These are phyloP conservation scores for Trypanosoma vivax DNA, from an alignment of 208 protist genomes.

Conservation along the genomic window DNA sequence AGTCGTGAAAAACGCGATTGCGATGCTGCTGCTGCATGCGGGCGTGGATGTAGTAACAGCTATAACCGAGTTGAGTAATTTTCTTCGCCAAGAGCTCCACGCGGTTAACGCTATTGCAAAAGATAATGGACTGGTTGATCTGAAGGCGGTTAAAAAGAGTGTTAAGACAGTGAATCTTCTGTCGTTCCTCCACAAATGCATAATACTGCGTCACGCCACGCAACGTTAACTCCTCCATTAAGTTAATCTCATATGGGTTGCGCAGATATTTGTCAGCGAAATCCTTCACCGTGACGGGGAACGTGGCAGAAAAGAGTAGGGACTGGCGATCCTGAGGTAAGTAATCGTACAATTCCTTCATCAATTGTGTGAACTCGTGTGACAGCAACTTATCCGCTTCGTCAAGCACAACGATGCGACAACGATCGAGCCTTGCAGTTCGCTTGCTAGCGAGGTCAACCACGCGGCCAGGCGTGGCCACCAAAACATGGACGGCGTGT, in stretches of 20 bases:
- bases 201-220: slow-evolving; percentile 99
- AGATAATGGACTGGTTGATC: slow-evolving; percentile 99
- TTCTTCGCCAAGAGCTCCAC: slow-evolving; percentile 99
- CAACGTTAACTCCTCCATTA: slow-evolving; percentile 98
- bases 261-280: slow-evolving; percentile 94
- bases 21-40: slow-evolving; percentile 98
- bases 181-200: slow-evolving; percentile 97
- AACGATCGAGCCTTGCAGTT: slow-evolving; percentile 92
- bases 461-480: slow-evolving; percentile 98
- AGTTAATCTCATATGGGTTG: slow-evolving; percentile 98
- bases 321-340: slow-evolving; percentile 92
- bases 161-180: slow-evolving; percentile 99
- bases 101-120: slow-evolving; percentile 99
- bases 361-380: slow-evolving; percentile 93
- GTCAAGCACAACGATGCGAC: slow-evolving; percentile 94
- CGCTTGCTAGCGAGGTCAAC: slow-evolving; percentile 96
- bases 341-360: slow-evolving; percentile 93
- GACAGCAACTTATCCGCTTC: slow-evolving; percentile 99
- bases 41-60: slow-evolving; percentile 99
- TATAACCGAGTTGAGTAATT: slow-evolving; percentile 99
- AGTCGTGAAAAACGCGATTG: slow-evolving; percentile 99
- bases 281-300: slow-evolving; percentile 92
- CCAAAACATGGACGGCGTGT: slow-evolving; percentile 96
- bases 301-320: slow-evolving; percentile 98
- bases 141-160: slow-evolving; percentile 98